Percentiles rank a stretch among this genome's conserved stretches.
Evolutionary conservation across 148 eudicot genomes (phyloP).

Genomic region (Selenicereus undatus): DNA sequence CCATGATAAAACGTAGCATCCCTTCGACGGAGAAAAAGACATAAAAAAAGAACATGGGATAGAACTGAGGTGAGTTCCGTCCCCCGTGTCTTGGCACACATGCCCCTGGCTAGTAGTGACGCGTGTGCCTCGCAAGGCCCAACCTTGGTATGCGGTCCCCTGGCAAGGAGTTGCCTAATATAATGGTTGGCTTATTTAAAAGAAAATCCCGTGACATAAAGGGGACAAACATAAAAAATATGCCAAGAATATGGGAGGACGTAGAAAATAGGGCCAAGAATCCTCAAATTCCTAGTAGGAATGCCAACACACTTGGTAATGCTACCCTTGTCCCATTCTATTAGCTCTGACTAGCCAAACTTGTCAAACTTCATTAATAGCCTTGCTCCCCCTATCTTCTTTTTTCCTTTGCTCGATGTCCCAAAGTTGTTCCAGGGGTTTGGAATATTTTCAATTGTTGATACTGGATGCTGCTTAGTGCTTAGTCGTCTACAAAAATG

Average conservation of each 20-base stretch:
- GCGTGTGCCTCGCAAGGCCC: too few relatives aligned
- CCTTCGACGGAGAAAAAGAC: too few relatives aligned
- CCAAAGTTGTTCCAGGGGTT: background rate
- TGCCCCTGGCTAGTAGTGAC: too few relatives aligned
- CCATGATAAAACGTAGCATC: too few relatives aligned
- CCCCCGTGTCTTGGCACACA: too few relatives aligned
- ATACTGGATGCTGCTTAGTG: background rate
- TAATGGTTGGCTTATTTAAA: too few relatives aligned
- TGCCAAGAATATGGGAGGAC: constrained; percentile 84
- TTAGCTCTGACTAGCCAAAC: constrained; percentile 59
- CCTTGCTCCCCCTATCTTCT: constrained; percentile 73
- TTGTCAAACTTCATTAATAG: constrained; percentile 82
- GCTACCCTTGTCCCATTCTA: constrained; percentile 71
- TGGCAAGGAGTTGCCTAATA: too few relatives aligned
- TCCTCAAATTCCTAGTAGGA: constrained; percentile 86
- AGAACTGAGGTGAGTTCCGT: too few relatives aligned
- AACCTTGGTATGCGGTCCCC: too few relatives aligned
- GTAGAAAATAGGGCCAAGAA: constrained; percentile 89
- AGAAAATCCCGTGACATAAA: too few relatives aligned
- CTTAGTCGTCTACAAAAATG: background rate
- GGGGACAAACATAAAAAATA: too few relatives aligned
- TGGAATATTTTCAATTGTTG: background rate
- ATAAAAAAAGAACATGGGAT: too few relatives aligned
- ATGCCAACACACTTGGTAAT: constrained; percentile 64
- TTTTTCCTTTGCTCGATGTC: constrained; percentile 43